Evolutionary conservation across 1,139 yeast species (phyloP), one percentile per base, ranked within the genome.

Genomic region (Lodderomyces parapsilosis): DNA sequence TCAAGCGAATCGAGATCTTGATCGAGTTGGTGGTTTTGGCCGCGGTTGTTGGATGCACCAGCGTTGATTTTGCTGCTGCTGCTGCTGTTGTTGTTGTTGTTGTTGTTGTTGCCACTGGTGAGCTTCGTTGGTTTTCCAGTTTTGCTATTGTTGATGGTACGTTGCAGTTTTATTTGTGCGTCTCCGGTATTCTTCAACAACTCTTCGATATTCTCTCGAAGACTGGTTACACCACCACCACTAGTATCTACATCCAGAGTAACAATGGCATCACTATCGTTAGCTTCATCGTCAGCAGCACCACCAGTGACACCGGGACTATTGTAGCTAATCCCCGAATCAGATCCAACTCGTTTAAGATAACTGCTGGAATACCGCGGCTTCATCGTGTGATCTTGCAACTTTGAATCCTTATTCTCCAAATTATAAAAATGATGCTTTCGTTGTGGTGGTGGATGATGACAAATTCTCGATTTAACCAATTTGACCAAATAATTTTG

Each of bases 401-500:
- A 57, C 25, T 44, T 38, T 11, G 45, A n/a, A 23, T 36, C 41
- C 17, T 14, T 19, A 7, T 19, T 28, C n/a, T 25, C 30, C 41
- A 30, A 30, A 19, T 19, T 37, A n/a, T 28, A 30, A 17, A 15
- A 18, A 18, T 25, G 32, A 23, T 18, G 22, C 20, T 24, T 24
- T 23, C 14, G 24, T 36, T 36, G 38, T 23, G 18, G 22, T 17
- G 18, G 35, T 31, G 43, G 40, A 43, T 43, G 14, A 42, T 27
- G 41, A 41, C 45, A 31, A 52, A 51, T 23, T 20, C 30, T 22
- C 5, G 53, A 45, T 46, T 66, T 67, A 14, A 56, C 65, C 44
- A 85, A 67, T 41, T 65, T 65, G 22, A 87, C 69, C 40, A 69
- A 71, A 62, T 85, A 88, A 62, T 88, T 88, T 42, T 65, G 60